phyloP scores from a whole-genome alignment of 1,284 basidiomycete species.

The Cutaneotrichosporon arboriforme region DNA sequence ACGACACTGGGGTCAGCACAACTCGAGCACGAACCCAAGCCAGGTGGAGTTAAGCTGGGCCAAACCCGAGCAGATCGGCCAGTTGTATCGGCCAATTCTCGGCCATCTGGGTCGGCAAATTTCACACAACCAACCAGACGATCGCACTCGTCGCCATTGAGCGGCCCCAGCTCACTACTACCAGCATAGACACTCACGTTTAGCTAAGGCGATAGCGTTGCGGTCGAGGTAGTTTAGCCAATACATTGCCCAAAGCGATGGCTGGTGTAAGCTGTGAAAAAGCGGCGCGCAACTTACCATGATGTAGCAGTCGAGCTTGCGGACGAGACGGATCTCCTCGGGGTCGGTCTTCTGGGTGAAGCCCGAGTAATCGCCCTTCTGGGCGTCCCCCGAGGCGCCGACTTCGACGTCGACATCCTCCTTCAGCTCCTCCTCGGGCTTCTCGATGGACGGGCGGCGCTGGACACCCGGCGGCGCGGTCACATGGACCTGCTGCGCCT shows the following conservation, averaged over 20 bases:
- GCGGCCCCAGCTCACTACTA: background rate
- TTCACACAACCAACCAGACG: no score
- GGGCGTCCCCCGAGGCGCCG: background rate
- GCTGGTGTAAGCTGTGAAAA: slow-evolving; percentile 4
- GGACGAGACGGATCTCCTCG: slow-evolving; percentile 19
- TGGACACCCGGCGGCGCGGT: no score
- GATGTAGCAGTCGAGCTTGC: slow-evolving; percentile 24
- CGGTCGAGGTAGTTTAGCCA: slow-evolving; percentile 20
- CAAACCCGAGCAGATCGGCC: no score
- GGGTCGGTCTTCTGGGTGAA: slow-evolving; percentile 25
- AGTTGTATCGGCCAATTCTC: background rate
- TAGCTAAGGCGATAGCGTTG: slow-evolving; percentile 26
- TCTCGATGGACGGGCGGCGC: background rate
- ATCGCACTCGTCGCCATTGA: no score
- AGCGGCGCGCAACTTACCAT: slow-evolving; percentile 4
- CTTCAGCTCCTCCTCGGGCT: slow-evolving; percentile 1
- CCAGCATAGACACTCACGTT: slow-evolving; percentile 18
- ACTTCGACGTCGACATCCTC: background rate
- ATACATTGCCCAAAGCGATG: slow-evolving; percentile 26
- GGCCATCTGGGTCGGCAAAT: no score
- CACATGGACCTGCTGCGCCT: background rate
- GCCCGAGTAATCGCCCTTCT: slow-evolving; percentile 20
- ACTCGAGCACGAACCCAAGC: background rate
- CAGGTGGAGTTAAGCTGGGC: no score
- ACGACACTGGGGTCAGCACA: slow-evolving; percentile 7